phyloP scores from a whole-genome alignment of 176 grass and related monocot species.

The Themeda triandra region DNA sequence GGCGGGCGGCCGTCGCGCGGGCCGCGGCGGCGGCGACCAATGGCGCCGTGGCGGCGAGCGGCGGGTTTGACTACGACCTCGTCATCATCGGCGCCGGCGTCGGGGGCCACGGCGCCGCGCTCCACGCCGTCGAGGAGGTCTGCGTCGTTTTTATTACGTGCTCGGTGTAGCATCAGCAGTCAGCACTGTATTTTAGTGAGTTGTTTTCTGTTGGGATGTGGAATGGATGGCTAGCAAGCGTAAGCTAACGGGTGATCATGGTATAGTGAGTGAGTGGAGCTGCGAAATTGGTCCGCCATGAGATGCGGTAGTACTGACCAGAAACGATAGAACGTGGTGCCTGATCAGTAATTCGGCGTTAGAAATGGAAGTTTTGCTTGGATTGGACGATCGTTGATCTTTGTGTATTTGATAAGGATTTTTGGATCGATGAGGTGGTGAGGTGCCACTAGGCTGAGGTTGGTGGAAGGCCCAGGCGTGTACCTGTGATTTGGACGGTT shows the following conservation, averaged over 20 bases:
- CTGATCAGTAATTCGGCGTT: not conserved
- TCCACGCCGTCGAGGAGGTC: slow-evolving; percentile 92
- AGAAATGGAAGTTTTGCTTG: not conserved
- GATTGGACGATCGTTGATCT: not conserved
- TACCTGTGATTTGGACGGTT: not conserved
- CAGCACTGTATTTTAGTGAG: not conserved
- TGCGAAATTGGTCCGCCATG: not conserved
- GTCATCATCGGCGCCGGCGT: slow-evolving; percentile 88
- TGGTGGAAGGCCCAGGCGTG: not conserved
- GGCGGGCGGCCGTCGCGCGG: too few species aligned
- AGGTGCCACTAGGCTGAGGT: not conserved
- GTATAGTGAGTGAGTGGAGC: not conserved
- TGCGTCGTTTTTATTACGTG: not conserved
- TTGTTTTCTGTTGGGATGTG: not conserved
- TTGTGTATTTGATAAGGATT: not conserved
- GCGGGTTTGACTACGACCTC: slow-evolving; percentile 81
- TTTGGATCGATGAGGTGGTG: not conserved
- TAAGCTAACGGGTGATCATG: not conserved
- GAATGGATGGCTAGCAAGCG: not conserved
- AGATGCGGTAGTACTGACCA: not conserved
- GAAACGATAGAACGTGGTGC: not conserved
- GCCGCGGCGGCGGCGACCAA: slow-evolving; percentile 34
- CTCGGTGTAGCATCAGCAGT: not conserved
- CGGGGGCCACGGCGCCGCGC: slow-evolving; percentile 72
- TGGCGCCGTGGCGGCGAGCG: slow-evolving; percentile 21